Evolutionary conservation across 179 eudicot species (phyloP), one percentile per base, ranked within the genome.

Genomic region (Beta corolliflora): DNA sequence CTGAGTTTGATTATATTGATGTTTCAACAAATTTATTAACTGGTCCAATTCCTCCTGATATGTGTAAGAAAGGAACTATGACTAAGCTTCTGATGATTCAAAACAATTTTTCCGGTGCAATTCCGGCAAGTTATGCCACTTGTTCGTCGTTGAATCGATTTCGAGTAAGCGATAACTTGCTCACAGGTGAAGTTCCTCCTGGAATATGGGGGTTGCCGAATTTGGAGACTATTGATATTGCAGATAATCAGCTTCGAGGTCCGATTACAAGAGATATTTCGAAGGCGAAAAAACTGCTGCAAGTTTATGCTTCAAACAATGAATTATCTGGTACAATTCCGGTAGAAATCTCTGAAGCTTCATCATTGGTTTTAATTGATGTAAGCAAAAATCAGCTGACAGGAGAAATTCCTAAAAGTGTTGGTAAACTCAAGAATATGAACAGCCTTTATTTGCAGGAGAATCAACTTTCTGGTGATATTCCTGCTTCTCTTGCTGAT

Each of bases 151-250:
- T 96, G 79, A 81, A 79, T 15, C 92, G 99, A n/a, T 85, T 96
- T 25, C 93, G 99, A 45, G 92, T 95, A 14, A 94, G 88, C 83
- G 81, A 91, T 18, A 95, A 95, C 81, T 79, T 72, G 7, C 92
- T 95, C 1, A 87, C 94, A 1, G 99, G 99, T 3, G 79, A 77
- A 4, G 90, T 96, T 71, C 99, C 99, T 9, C 75, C 87, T 36
- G 95, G 95, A 46, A 82, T 96, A 52, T 96, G 98, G 99, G 99
- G 92, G 1, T 77, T 96, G 23, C 97, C 99, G 0, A 84, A 87
- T 10, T 80, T 87, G 3, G 76, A 89, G 2, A 76, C 94, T 0
- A 83, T 96, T 46, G 99, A 94, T 79, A 61, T 94, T 15, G 89
- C 88, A 0, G 82, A 86, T 15, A 96, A 96, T 76, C 71, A 81